A percentile compares a stretch with the other conserved stretches of the same genome.
Evolutionary conservation across 2,329 filamentous ascomycete genomes (phyloP).

Genomic region (Colletotrichum spinosum): DNA sequence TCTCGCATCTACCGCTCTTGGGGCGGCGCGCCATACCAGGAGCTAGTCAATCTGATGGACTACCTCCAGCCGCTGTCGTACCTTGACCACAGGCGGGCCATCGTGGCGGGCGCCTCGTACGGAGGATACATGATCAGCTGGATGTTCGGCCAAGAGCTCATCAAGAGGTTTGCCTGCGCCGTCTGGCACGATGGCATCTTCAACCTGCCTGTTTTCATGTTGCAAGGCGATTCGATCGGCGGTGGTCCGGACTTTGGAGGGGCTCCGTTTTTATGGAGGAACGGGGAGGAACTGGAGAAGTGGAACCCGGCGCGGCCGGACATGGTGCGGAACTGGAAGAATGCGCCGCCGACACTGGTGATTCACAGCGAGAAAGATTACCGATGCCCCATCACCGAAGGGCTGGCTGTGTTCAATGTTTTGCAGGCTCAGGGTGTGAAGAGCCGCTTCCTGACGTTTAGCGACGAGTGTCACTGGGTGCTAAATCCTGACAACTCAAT

Average conservation of each 20-base stretch:
- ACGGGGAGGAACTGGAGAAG: conserved; percentile 58
- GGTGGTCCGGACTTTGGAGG: conserved; percentile 53
- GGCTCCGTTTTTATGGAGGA: conserved; percentile 56
- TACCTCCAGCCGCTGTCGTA: conserved; percentile 63
- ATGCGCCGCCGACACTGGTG: conserved; percentile 73
- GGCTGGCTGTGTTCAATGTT: conserved; percentile 78
- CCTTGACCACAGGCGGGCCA: conserved; percentile 63
- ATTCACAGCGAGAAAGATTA: conserved; percentile 80
- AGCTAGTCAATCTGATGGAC: conserved; percentile 65
- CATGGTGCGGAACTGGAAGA: conserved; percentile 69
- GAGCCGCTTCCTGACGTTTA: conserved; percentile 77
- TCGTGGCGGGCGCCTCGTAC: conserved; percentile 65
- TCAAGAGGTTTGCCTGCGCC: conserved; percentile 50
- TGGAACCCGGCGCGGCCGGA: conserved; percentile 61
- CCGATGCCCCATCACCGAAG: conserved; percentile 60
- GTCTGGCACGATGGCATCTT: conserved; percentile 64
- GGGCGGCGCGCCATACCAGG: conserved; percentile 66
- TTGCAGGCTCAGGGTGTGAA: conserved; percentile 76
- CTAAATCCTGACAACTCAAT: conserved; percentile 75
- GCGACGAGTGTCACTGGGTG: conserved; percentile 80
- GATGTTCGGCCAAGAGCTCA: conserved; percentile 66
- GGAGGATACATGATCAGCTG: conserved; percentile 73
- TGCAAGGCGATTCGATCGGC: conserved; percentile 43
- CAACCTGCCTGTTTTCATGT: conserved; percentile 44
- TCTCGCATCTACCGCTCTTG: conserved; percentile 60